Evolutionary conservation across 2,329 filamentous ascomycete species (phyloP), one percentile per base, ranked within the genome.

Genomic region (Apiospora malaysiana): DNA sequence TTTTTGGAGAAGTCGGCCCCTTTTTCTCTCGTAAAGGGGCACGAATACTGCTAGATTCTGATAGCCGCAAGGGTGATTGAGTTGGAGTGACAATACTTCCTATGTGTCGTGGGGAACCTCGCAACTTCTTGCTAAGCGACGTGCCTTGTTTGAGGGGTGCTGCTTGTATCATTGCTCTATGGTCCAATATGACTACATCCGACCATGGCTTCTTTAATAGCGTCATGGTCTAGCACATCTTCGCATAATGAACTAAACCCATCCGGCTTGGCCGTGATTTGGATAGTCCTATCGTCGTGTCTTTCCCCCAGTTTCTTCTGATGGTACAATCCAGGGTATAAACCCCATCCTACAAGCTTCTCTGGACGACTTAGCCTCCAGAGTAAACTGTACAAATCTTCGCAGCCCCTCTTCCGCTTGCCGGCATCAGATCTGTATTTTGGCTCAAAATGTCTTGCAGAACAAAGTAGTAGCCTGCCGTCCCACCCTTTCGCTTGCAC

Each of bases 151-250:
- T 18, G 56, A 63, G 56, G 56, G 56, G 32, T 63, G 56, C 56
- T 63, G 72, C 71, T 74, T 75, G 68, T 73, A 72, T 75, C 67
- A 72, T 75, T 73, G 71, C 69, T 73, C 74, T 74, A 73, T 73
- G 47, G 68, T 70, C 49, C 32, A 40, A 32, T 37, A 47, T 18
- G 45, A 68, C 18, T 23, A 21, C 9, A 63, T 40, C 16, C 32
- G 32, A 14, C 56, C 56, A 40, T 68, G 69, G 59, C 69, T 66
- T 68, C 32, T 72, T 68, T 70, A 73, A 12, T 21, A 32, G 56
- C 56, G 56, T 18, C 32, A 12, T 40, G 27, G 56, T 9, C 56
- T 63, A 21, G 18, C 32, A 40, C 21, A 12, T 40, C 56, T 63
- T 32, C 14, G 40, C 21, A 21, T 63, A 32, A 18, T n/a, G 32